These are phyloP conservation scores for Lipomyces sp. DNA, from an alignment of 805 yeast species.

Conservation along the genomic window DNA sequence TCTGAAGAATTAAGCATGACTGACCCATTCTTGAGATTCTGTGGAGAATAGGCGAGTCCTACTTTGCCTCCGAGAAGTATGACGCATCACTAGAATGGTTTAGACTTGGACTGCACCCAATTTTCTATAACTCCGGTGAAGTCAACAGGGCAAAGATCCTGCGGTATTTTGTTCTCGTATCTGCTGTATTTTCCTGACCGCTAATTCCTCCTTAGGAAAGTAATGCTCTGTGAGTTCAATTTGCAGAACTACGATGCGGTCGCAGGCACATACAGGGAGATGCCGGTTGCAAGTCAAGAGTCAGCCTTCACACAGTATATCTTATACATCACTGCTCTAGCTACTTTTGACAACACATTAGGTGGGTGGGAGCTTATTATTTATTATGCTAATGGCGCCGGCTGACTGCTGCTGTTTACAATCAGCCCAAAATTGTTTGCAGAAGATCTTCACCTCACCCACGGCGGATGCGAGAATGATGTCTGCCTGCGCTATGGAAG, in stretches of 20 bases:
- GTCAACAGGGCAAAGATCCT: conserved; percentile 16
- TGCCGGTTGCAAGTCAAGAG: conserved; percentile 19
- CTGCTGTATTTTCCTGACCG: background rate
- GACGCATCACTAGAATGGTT: conserved; percentile 18
- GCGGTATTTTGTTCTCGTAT: background rate
- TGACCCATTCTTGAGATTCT: conserved; percentile 19
- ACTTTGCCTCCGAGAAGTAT: conserved; percentile 17
- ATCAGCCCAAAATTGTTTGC: conserved; percentile 18
- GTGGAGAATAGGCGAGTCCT: conserved; percentile 24
- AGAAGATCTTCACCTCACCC: conserved; percentile 10
- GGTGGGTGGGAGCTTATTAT: conserved; percentile 10
- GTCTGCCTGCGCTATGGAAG: conserved; percentile 30
- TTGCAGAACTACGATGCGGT: conserved; percentile 16
- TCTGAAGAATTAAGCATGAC: background rate
- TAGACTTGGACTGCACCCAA: conserved; percentile 9
- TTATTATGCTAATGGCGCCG: background rate
- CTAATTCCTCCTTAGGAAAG: conserved; percentile 1
- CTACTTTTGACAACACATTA: conserved; percentile 13
- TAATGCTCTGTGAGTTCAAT: conserved; percentile 26
- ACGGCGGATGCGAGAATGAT: conserved; percentile 13
- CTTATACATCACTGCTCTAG: conserved; percentile 21
- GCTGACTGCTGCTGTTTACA: background rate
- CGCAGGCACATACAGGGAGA: conserved; percentile 2
- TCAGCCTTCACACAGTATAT: conserved; percentile 28
- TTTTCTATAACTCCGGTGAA: conserved; percentile 26